Percentiles rank a stretch among this genome's conserved stretches.
Evolutionary conservation across 768 basidiomycete genomes (phyloP).

Genomic region (Tricholoma saponaceum): DNA sequence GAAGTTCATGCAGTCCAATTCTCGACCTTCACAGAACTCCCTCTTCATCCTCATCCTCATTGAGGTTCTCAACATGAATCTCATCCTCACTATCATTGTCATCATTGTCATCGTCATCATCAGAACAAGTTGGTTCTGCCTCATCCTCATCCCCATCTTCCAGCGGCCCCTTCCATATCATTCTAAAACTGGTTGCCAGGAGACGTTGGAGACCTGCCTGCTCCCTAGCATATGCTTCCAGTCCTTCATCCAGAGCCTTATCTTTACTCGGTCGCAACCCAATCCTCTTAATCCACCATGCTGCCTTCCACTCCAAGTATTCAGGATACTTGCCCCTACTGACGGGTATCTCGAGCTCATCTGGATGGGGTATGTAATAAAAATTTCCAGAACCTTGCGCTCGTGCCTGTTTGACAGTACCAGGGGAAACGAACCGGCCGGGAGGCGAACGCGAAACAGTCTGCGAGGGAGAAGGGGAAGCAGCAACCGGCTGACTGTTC

Average conservation of each 20-base stretch:
- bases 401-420: too few species aligned
- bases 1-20: too few species aligned
- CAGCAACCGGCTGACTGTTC: not conserved
- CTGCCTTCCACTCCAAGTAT: conserved; percentile 12
- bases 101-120: not conserved
- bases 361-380: not conserved
- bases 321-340: not conserved
- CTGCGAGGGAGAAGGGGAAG: conserved; percentile 8
- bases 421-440: too few species aligned
- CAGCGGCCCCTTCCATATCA: not conserved
- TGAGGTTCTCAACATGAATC: too few species aligned
- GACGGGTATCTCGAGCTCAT: not conserved
- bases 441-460: too few species aligned
- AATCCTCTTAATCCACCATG: conserved; percentile 10
- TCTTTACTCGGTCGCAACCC: not conserved
- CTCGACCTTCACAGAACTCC: too few species aligned
- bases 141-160: too few species aligned
- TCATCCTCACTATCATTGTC: not conserved
- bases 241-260: not conserved
- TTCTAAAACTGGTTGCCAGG: not conserved
- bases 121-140: not conserved
- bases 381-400: not conserved
- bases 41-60: too few species aligned
- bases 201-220: not conserved
- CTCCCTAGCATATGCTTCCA: not conserved